Conservation (phyloP, 2,329 filamentous ascomycete genomes). For the Fusarium sp. region DNA sequence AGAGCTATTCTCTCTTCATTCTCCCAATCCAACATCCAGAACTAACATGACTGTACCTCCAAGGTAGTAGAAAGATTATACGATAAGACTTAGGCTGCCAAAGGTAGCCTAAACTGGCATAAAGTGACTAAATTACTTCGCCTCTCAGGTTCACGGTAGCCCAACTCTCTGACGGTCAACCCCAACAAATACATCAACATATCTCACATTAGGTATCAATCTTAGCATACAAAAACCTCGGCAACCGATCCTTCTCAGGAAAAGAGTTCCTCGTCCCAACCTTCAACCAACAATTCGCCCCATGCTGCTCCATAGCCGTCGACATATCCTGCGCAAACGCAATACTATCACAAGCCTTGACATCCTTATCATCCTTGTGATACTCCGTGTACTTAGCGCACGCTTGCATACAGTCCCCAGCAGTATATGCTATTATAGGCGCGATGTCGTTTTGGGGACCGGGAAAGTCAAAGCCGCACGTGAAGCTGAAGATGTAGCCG, state of each 20-base stretch:
- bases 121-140: background rate
- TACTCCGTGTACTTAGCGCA: background rate
- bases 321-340: slow-evolving; percentile 12
- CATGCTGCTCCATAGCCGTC: background rate
- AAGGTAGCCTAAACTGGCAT: background rate
- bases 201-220: background rate
- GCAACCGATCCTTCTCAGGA: background rate
- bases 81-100: background rate
- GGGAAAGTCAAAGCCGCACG: background rate
- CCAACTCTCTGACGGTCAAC: background rate
- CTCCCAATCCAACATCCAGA: background rate
- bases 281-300: slow-evolving; percentile 19
- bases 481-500: slow-evolving; percentile 5
- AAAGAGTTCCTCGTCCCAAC: background rate
- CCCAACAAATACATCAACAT: background rate
- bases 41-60: background rate
- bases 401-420: slow-evolving; percentile 11
- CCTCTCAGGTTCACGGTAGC: background rate
- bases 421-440: slow-evolving; percentile 6
- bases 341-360: background rate
- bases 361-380: background rate
- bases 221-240: slow-evolving; percentile 9
- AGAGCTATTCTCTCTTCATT: background rate
- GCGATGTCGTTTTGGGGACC: slow-evolving; percentile 3
- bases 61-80: rapidly evolving